Percentiles rank a stretch among this genome's conserved stretches.
Conservation (phyloP, 495 filamentous ascomycete genomes). For the Rusavskia elegans region DNA sequence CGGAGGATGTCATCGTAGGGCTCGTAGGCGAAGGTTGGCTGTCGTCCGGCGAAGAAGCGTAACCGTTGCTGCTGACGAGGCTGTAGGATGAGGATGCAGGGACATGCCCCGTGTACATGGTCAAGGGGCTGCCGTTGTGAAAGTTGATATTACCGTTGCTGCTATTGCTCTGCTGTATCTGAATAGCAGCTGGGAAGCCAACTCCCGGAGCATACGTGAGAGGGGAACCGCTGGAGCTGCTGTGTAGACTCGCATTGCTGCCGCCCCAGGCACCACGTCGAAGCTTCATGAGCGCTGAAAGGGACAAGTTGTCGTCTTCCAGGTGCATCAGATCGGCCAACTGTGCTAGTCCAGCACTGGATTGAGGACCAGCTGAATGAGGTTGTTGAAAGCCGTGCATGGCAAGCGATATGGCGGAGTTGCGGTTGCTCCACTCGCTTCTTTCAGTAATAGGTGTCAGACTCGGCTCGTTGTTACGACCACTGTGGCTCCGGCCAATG, state of each 20-base stretch:
- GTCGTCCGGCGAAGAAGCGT: slow-evolving; percentile 19
- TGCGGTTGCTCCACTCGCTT: slow-evolving; percentile 88
- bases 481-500: slow-evolving; percentile 51
- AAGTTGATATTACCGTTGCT: slow-evolving; percentile 2
- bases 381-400: slow-evolving; percentile 31
- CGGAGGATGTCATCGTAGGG: background rate
- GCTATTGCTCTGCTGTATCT: slow-evolving; percentile 1
- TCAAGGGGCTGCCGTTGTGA: slow-evolving; percentile 8
- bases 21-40: slow-evolving; percentile 16
- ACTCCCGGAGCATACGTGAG: slow-evolving; percentile 4
- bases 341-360: slow-evolving; percentile 52
- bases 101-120: slow-evolving; percentile 23
- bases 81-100: slow-evolving; percentile 9
- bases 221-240: slow-evolving; percentile 30
- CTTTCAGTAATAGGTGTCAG: slow-evolving; percentile 93
- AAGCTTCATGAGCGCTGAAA: slow-evolving; percentile 56
- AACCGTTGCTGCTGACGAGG: slow-evolving; percentile 14
- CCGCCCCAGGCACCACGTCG: slow-evolving; percentile 66
- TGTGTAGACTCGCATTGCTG: slow-evolving; percentile 55
- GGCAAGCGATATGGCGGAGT: slow-evolving; percentile 63
- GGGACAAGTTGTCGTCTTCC: slow-evolving; percentile 53
- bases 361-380: slow-evolving; percentile 23
- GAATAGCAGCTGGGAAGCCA: slow-evolving; percentile 16
- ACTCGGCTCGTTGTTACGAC: slow-evolving; percentile 67
- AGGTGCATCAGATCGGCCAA: slow-evolving; percentile 48